Evolutionary conservation across 2,329 filamentous ascomycete genomes (phyloP).

Genomic region (Epichloe scottii): DNA sequence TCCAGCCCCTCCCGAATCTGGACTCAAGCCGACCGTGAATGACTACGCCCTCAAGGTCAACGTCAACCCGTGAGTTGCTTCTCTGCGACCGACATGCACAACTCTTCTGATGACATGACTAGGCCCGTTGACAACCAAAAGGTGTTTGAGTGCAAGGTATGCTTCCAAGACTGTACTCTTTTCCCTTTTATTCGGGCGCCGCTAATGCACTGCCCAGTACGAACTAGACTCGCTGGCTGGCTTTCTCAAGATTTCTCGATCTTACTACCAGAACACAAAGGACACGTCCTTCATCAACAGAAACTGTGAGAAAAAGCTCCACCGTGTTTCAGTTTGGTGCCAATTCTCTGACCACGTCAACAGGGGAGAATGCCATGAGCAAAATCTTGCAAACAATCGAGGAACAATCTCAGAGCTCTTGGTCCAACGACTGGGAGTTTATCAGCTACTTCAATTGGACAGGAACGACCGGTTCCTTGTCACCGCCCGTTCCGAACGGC

Average conservation of each 20-base stretch:
- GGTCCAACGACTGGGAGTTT: conserved; percentile 14
- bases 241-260: conserved; percentile 68
- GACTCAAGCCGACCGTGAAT: conserved; percentile 20
- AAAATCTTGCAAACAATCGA: conserved; percentile 14
- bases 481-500: conserved; percentile 41
- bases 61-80: conserved; percentile 12
- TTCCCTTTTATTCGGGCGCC: not conserved
- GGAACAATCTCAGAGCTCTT: conserved; percentile 16
- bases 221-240: conserved; percentile 80
- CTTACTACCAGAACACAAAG: conserved; percentile 60
- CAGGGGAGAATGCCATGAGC: conserved; percentile 50
- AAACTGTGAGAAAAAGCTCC: conserved; percentile 12
- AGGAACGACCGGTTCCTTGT: conserved; percentile 13
- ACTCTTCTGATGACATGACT: not conserved
- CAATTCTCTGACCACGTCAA: conserved; percentile 34
- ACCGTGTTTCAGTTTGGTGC: too few species aligned
- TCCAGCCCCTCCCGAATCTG: conserved; percentile 75
- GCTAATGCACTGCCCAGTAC: conserved; percentile 37
- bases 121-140: conserved; percentile 15
- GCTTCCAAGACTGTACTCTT: not conserved
- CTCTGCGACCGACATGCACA: not conserved
- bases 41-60: conserved; percentile 12
- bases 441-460: conserved; percentile 20
- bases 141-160: conserved; percentile 18
- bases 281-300: conserved; percentile 52